Evolutionary conservation across 163 green algal genomes (phyloP).

Genomic region (Volvox carteri): DNA sequence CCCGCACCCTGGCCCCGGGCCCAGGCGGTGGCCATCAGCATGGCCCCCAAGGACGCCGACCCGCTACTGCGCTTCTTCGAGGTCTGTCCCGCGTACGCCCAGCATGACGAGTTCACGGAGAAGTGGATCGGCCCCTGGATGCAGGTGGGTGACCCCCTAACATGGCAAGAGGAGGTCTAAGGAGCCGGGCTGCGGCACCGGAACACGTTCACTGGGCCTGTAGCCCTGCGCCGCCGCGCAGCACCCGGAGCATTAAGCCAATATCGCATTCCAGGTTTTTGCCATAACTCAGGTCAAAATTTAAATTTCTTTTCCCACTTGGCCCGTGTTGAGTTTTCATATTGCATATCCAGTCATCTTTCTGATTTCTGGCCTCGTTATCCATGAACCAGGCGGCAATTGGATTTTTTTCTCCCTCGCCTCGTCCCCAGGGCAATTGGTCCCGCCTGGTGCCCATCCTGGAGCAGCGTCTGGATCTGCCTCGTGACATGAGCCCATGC

Average conservation of each 20-base stretch:
- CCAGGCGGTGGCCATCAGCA: conserved; percentile 69
- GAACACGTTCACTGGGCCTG: no score
- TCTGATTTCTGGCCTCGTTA: no score
- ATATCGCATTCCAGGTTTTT: no score
- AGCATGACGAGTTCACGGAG: conserved; percentile 62
- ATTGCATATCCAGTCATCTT: no score
- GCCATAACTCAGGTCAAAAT: no score
- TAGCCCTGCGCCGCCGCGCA: no score
- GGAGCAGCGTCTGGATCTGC: conserved; percentile 49
- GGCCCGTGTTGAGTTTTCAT: no score
- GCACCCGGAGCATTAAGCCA: no score
- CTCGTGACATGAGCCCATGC: conserved; percentile 41
- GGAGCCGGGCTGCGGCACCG: no score
- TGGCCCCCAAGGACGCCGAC: conserved; percentile 68
- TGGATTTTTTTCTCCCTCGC: neutral
- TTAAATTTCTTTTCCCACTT: neutral
- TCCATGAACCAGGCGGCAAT: no score
- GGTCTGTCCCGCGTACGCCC: conserved; percentile 61
- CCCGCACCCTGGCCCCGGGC: no score
- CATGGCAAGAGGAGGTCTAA: no score
- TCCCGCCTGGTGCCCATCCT: conserved; percentile 45
- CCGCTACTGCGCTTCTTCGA: conserved; percentile 75
- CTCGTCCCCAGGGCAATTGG: conserved; percentile 49
- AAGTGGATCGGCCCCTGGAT: conserved; percentile 62
- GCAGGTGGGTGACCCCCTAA: conserved; percentile 49